Conservation (phyloP, 495 filamentous ascomycete genomes). For the Hypoxylon trugodes region DNA sequence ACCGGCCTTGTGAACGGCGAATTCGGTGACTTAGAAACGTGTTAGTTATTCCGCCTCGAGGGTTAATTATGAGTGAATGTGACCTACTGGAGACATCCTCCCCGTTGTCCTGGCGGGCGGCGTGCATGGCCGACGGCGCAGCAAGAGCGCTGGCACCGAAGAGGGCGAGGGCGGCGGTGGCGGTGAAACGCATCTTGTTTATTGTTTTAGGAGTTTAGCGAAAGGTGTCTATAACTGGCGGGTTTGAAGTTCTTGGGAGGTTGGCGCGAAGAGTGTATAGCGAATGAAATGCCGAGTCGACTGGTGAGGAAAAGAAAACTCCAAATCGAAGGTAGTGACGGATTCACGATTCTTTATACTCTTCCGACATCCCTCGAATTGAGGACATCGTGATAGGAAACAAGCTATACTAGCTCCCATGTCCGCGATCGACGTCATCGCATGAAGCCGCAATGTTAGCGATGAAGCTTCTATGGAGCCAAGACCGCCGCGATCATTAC, state of each 20-base stretch:
- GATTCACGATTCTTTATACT: conserved; percentile 13
- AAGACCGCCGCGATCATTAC: conserved; percentile 4
- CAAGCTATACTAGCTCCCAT: not conserved
- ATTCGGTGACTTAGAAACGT: too few relatives aligned
- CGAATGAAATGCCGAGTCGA: conserved; percentile 8
- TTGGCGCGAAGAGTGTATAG: not conserved
- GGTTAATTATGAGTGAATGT: too few relatives aligned
- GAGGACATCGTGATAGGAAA: not conserved
- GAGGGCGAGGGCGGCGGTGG: conserved; percentile 6
- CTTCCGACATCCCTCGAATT: not conserved
- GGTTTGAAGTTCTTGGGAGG: not conserved
- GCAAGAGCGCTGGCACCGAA: conserved; percentile 18
- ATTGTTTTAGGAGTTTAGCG: not conserved
- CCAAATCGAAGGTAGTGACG: not conserved
- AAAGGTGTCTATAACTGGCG: not conserved
- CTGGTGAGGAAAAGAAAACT: conserved; percentile 13
- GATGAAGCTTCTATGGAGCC: not conserved
- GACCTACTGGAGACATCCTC: conserved; percentile 28
- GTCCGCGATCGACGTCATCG: conserved; percentile 24
- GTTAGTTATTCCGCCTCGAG: too few relatives aligned
- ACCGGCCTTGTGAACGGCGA: conserved; percentile 20
- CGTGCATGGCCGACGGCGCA: not conserved
- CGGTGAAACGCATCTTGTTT: conserved; percentile 32
- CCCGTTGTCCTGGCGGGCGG: not conserved
- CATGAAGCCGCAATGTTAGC: conserved; percentile 18